Conservation (phyloP, 129 eudicot species). For the carrot (Daucus carota) region DH1_v3.0 NC_030384.2:32897501-32898000, state of each 20-base stretch:
- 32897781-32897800: constrained; percentile 67
- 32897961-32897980: constrained; percentile 75
- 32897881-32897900: background rate
- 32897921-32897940: constrained; percentile 87
- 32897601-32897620: background rate
- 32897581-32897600: background rate
- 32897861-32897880: background rate
- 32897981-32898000: constrained; percentile 89
- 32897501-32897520: constrained; percentile 1
- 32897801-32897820: constrained; percentile 43
- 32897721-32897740: constrained; percentile 70
- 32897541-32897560: background rate
- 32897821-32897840: background rate
- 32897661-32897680: constrained; percentile 59
- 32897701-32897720: constrained; percentile 45
- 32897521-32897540: constrained; percentile 6
- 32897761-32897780: constrained; percentile 65
- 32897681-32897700: constrained; percentile 48
- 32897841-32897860: background rate
- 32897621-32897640: constrained; percentile 68
- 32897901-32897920: constrained; percentile 46
- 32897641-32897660: constrained; percentile 64
- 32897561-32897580: background rate
- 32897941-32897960: constrained; percentile 66
- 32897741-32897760: constrained; percentile 92